Conservation (phyloP, 1,284 basidiomycete genomes). For the Entoloma clypeatum region DNA sequence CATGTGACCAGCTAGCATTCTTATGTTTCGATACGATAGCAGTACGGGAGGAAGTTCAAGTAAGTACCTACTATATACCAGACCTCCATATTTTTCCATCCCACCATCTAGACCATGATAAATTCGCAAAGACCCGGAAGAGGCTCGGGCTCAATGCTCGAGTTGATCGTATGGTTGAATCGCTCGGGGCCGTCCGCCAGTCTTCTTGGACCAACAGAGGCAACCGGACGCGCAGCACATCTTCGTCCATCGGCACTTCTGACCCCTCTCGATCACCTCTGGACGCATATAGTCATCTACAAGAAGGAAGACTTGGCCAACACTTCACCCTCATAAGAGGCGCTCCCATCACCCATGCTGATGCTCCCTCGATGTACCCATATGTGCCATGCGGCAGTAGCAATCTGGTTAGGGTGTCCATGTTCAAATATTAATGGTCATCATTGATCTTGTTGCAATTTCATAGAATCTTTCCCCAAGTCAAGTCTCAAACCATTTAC, state of each 20-base stretch:
- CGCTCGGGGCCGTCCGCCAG: slow-evolving; percentile 42
- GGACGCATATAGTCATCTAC: slow-evolving; percentile 35
- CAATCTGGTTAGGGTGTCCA: neutral
- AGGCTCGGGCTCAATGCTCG: slow-evolving; percentile 51
- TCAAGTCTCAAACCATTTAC: slow-evolving; percentile 18
- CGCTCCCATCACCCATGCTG: too few species aligned
- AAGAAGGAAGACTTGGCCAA: slow-evolving; percentile 27
- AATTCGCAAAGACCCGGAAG: slow-evolving; percentile 49
- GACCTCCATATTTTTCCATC: too few species aligned
- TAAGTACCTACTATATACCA: too few species aligned
- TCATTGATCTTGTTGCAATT: too few species aligned
- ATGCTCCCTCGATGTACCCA: slow-evolving; percentile 2
- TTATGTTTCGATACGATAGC: too few species aligned
- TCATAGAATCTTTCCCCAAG: too few species aligned
- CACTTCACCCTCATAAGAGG: slow-evolving; percentile 45
- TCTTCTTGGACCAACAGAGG: slow-evolving; percentile 25
- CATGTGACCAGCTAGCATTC: too few species aligned
- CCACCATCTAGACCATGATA: too few species aligned
- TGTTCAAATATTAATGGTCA: neutral
- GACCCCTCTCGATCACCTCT: slow-evolving; percentile 41
- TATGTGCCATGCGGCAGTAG: slow-evolving; percentile 1
- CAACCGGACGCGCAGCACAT: slow-evolving; percentile 34
- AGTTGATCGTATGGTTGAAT: slow-evolving; percentile 63
- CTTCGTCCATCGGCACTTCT: slow-evolving; percentile 43
- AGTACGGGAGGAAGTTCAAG: too few species aligned